A percentile compares a stretch with the other conserved stretches of the same genome.
Evolutionary conservation across 2,329 filamentous ascomycete genomes (phyloP).

Genomic region (Pseudogymnoascus sp.): DNA sequence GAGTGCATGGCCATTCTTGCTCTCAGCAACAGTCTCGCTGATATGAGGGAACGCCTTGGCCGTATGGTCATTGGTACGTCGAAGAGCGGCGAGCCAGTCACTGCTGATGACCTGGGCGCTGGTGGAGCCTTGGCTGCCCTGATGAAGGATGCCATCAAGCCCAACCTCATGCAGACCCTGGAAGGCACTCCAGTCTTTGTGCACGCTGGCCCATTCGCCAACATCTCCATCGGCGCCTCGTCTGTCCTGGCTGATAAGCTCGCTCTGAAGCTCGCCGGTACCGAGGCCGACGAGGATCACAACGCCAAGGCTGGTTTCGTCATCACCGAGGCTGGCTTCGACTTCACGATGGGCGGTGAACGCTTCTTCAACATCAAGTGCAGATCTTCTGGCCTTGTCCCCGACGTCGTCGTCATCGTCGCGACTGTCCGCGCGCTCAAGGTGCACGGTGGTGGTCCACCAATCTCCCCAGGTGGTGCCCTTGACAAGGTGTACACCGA

Average conservation of each 20-base stretch:
- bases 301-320: constrained; percentile 81
- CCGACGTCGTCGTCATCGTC: constrained; percentile 90
- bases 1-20: constrained; percentile 98
- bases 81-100: constrained; percentile 77
- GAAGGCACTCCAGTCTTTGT: constrained; percentile 97
- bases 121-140: constrained; percentile 87
- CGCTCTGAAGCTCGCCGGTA: constrained; percentile 90
- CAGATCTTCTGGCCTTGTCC: constrained; percentile 82
- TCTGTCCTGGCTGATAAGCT: constrained; percentile 93
- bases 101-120: constrained; percentile 89
- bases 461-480: constrained; percentile 78
- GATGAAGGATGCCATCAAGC: constrained; percentile 98
- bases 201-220: constrained; percentile 94
- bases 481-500: constrained; percentile 84
- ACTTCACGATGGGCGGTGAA: constrained; percentile 99
- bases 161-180: constrained; percentile 96
- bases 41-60: constrained; percentile 89
- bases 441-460: constrained; percentile 93
- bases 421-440: constrained; percentile 93
- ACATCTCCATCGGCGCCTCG: constrained; percentile 95
- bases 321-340: constrained; percentile 94
- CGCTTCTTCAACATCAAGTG: constrained; percentile 99
- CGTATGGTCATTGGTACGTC: constrained; percentile 94
- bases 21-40: constrained; percentile 75
- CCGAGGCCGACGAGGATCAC: constrained; percentile 83